Evolutionary conservation across 768 basidiomycete species (phyloP), one percentile per base, ranked within the genome.

Genomic region (Termitomyces sp.): DNA sequence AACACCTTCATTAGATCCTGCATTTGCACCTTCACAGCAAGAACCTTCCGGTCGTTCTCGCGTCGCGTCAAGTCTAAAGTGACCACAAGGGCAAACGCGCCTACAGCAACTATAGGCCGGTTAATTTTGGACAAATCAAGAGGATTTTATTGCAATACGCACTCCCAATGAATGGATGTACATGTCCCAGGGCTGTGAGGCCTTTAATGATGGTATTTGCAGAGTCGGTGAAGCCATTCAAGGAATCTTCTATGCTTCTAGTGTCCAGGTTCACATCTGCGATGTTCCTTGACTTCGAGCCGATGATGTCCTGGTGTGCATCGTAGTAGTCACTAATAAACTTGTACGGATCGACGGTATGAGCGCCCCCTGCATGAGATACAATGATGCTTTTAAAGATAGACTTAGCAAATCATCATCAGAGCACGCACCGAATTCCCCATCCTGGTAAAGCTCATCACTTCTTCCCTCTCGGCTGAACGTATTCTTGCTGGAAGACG

Each of bases 41-140:
- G 57, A 7, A 82, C 72, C 58, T 79, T 81, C 55, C 72, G 75
- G 55, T 83, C 77, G 53, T 84, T 84, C 27, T 80, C 79, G 24
- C 77, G 68, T 24, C 81, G 69, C 3, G 76, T 77, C 54, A 77
- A 54, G 53, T 82, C 80, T 36, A 83, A 67, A 18, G 75, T 74
- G 27, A 80, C 71, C 5, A 79, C 79, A 0, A 79, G 68, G 36
- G 76, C 72, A 66, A 84, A 84, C 1, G 81, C 80, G 13, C 74
- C 63, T 18, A 82, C 77, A 29, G 75, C 79, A 46, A 79, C 82
- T 70, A 42, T 1, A 43, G 16, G 8, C n/a, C 26, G 7, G 29
- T 34, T 20, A 24, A 55, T 31, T 18, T 4, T 47, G 12, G 26
- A 46, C 16, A 20, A 53, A 16, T 44, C 36, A n/a, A 27, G 46